Percentiles rank a stretch among this genome's conserved stretches.
These are phyloP conservation scores for Xerophyta viscosa DNA, from an alignment of 106 monocot species.

Conservation along the genomic window DNA sequence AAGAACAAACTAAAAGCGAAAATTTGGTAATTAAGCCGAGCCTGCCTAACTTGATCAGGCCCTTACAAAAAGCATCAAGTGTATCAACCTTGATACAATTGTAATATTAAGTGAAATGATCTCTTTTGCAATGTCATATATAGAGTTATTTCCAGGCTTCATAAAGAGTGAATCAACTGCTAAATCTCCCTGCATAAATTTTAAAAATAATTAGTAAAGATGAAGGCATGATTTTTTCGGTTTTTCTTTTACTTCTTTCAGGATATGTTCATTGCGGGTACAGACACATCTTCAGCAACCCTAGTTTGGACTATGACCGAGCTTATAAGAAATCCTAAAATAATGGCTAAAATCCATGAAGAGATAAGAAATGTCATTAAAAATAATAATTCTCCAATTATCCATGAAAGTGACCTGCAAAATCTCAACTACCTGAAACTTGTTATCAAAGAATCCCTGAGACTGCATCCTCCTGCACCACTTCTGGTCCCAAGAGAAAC, in stretches of 20 bases:
- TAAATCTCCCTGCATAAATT: too few species aligned
- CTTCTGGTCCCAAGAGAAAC: slow-evolving; percentile 21
- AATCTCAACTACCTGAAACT: slow-evolving; percentile 17
- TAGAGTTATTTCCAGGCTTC: background rate
- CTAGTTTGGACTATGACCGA: slow-evolving; percentile 25
- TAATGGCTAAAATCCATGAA: slow-evolving; percentile 17
- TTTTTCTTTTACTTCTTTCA: background rate
- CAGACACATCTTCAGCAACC: slow-evolving; percentile 21
- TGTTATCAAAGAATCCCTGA: slow-evolving; percentile 25
- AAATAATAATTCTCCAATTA: background rate
- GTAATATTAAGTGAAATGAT: background rate
- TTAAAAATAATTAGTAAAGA: too few species aligned
- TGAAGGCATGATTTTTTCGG: background rate
- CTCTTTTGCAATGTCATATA: background rate
- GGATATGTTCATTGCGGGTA: slow-evolving; percentile 25
- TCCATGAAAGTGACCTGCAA: slow-evolving; percentile 12
- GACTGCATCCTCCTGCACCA: slow-evolving; percentile 25
- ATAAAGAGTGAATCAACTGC: too few species aligned
- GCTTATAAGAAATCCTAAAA: slow-evolving; percentile 18
- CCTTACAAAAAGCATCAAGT: too few species aligned
- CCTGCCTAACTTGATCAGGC: too few species aligned
- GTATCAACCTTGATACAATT: background rate
- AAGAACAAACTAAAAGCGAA: too few species aligned
- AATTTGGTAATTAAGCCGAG: too few species aligned
- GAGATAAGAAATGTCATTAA: slow-evolving; percentile 9